phyloP scores from a whole-genome alignment of 2,329 filamentous ascomycete species.

The Neurospora sp. region DNA sequence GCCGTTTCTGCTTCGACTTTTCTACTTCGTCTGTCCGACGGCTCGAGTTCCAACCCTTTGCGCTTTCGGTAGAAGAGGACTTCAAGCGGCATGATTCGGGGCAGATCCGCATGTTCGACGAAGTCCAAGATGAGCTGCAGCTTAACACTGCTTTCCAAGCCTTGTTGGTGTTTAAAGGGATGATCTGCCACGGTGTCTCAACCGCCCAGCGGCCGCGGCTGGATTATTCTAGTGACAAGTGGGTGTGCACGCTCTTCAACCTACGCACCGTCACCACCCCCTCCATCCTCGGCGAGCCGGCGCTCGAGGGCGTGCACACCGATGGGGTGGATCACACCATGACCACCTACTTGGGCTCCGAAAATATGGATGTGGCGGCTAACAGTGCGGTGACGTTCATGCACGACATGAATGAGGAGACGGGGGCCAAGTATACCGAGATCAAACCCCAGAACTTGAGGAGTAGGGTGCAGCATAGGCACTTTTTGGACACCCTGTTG shows the following conservation, averaged over 20 bases:
- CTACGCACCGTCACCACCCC: background rate
- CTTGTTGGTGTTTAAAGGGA: background rate
- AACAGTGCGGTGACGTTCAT: background rate
- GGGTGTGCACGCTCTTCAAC: background rate
- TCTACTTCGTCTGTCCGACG: background rate
- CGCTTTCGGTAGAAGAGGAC: background rate
- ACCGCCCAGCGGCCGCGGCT: background rate
- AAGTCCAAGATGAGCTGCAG: background rate
- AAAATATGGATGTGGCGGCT: background rate
- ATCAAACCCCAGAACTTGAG: background rate
- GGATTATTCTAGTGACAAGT: background rate
- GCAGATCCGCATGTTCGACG: background rate
- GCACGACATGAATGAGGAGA: background rate
- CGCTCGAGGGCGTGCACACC: background rate
- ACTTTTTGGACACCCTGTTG: background rate
- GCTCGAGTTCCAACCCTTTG: background rate
- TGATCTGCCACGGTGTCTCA: background rate
- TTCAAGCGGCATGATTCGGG: background rate
- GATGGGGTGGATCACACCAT: background rate
- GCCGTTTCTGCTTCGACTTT: background rate
- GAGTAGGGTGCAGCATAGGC: background rate
- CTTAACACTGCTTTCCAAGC: background rate
- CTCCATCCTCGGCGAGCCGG: background rate
- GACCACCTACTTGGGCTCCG: background rate
- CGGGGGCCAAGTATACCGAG: background rate